These are phyloP conservation scores for Pythium dissotocum DNA, from an alignment of 352 stramenopile species.

Conservation along the genomic window DNA sequence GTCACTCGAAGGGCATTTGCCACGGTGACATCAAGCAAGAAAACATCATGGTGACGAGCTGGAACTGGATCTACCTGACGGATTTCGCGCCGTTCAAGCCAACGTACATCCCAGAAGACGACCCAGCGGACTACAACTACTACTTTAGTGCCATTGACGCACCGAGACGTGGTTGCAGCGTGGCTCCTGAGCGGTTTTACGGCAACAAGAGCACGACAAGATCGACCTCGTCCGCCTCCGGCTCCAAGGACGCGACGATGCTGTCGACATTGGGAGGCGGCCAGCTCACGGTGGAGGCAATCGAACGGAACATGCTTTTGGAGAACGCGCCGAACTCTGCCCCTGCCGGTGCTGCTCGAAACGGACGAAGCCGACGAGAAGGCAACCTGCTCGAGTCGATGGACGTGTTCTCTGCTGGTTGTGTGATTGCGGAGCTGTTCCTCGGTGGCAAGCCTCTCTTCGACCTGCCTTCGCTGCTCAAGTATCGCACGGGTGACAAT, in stretches of 20 bases:
- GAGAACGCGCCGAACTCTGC: slow-evolving; percentile 34
- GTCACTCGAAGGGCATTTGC: slow-evolving; percentile 91
- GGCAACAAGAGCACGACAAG: slow-evolving; percentile 23
- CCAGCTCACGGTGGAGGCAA: slow-evolving; percentile 43
- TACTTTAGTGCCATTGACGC: slow-evolving; percentile 90
- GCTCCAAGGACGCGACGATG: slow-evolving; percentile 51
- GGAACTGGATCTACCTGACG: slow-evolving; percentile 96
- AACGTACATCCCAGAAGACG: slow-evolving; percentile 94
- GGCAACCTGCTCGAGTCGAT: slow-evolving; percentile 87
- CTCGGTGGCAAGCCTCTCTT: slow-evolving; percentile 95
- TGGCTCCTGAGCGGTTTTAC: slow-evolving; percentile 95
- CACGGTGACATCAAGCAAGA: slow-evolving; percentile 98
- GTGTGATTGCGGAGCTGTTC: slow-evolving; percentile 97
- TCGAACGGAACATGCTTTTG: slow-evolving; percentile 65
- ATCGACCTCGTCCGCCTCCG: slow-evolving; percentile 21
- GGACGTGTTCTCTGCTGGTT: slow-evolving; percentile 98
- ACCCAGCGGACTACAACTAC: slow-evolving; percentile 96
- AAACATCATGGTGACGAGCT: slow-evolving; percentile 98
- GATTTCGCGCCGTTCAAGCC: slow-evolving; percentile 97
- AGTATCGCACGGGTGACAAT: slow-evolving; percentile 79
- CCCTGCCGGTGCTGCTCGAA: slow-evolving; percentile 8
- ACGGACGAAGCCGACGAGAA: slow-evolving; percentile 44
- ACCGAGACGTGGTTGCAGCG: slow-evolving; percentile 91
- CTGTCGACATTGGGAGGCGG: slow-evolving; percentile 40
- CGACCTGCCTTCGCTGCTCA: slow-evolving; percentile 91